Evolutionary conservation across 1,284 basidiomycete species (phyloP).

Genomic region (Leucoagaricus sp.): DNA sequence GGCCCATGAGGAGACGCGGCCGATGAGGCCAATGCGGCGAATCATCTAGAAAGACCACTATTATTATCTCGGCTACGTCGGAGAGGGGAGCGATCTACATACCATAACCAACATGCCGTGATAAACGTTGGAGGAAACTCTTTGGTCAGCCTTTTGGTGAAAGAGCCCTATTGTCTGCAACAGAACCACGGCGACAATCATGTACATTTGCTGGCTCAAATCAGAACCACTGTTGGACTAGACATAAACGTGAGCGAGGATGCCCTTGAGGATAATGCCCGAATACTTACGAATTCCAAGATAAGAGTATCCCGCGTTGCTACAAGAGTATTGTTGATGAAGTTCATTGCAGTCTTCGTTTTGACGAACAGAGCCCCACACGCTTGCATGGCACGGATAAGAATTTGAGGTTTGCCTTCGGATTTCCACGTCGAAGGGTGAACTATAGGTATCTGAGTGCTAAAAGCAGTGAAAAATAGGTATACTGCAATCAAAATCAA

Average conservation of each 20-base stretch:
- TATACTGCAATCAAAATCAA: conserved; percentile 36
- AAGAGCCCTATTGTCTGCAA: conserved; percentile 47
- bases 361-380: conserved; percentile 50
- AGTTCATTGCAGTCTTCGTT: conserved; percentile 37
- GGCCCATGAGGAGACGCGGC: conserved; percentile 45
- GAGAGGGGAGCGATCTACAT: conserved; percentile 19
- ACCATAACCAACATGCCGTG: conserved; percentile 52
- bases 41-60: conserved; percentile 46
- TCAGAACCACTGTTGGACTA: conserved; percentile 12
- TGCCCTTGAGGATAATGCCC: conserved; percentile 14
- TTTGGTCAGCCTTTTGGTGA: conserved; percentile 41
- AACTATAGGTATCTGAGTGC: conserved; percentile 54
- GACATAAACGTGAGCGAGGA: neutral
- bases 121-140: conserved; percentile 40
- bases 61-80: conserved; percentile 3
- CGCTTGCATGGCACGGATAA: conserved; percentile 52
- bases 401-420: conserved; percentile 48
- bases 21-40: conserved; percentile 48
- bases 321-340: conserved; percentile 39
- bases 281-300: conserved; percentile 45
- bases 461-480: conserved; percentile 54
- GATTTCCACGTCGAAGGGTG: conserved; percentile 52
- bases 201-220: conserved; percentile 16
- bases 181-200: conserved; percentile 44
- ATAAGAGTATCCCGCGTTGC: conserved; percentile 41